phyloP scores from a whole-genome alignment of 176 grass and related monocot genomes.

The Melocanna baccifera region DNA sequence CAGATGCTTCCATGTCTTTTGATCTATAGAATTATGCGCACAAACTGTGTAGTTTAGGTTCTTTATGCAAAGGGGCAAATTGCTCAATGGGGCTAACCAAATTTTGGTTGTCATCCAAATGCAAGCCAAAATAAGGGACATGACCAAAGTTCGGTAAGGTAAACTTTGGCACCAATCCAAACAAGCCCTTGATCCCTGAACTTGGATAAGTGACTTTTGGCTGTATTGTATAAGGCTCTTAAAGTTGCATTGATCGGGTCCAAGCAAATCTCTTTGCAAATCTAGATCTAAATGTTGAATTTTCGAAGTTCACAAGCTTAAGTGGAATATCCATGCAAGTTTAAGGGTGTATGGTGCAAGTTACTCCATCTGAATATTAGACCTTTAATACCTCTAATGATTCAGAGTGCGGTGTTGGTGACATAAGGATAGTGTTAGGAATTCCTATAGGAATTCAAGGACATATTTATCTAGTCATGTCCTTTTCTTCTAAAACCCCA shows the following conservation, averaged over 20 bases:
- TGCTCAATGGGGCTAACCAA: neutral
- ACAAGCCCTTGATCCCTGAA: neutral
- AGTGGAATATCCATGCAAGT: neutral
- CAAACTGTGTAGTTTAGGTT: neutral
- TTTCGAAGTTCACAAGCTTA: neutral
- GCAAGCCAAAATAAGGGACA: neutral
- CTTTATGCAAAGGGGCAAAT: neutral
- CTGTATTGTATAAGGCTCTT: neutral
- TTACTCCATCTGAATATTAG: neutral
- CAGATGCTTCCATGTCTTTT: neutral
- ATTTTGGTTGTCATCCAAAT: neutral
- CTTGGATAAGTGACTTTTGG: neutral
- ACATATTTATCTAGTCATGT: neutral
- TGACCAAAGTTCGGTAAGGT: neutral
- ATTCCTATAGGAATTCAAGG: neutral
- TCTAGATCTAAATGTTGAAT: neutral
- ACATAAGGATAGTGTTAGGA: neutral
- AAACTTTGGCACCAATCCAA: neutral
- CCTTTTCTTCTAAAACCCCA: neutral
- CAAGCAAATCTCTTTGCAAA: neutral
- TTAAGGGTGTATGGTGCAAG: neutral
- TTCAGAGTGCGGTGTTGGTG: neutral
- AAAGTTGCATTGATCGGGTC: neutral
- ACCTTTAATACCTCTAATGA: neutral
- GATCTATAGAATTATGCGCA: neutral